These are phyloP conservation scores for Pezicula rhizophila DNA, from an alignment of 2,329 filamentous ascomycete species.

Conservation along the genomic window DNA sequence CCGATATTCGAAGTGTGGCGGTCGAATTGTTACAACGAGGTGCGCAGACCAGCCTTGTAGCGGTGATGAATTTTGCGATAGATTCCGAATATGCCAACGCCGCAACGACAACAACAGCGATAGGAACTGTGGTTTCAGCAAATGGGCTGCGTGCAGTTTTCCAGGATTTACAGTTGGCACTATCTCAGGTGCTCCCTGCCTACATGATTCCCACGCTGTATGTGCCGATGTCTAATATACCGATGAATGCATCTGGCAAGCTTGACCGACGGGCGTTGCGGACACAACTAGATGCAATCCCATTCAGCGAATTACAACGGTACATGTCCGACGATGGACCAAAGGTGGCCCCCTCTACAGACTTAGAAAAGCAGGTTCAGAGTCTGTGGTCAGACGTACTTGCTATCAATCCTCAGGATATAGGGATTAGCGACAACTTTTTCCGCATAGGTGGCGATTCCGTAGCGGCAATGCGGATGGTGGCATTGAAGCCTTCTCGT, in stretches of 20 bases:
- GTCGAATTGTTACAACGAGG: not conserved
- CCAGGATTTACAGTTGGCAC: not conserved
- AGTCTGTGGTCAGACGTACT: constrained; percentile 34
- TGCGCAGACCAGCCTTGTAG: not conserved
- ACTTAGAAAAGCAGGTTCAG: not conserved
- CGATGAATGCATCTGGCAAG: constrained; percentile 10
- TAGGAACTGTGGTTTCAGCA: not conserved
- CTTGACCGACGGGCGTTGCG: constrained; percentile 17
- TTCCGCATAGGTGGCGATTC: constrained; percentile 28
- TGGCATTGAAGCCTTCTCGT: constrained; percentile 25
- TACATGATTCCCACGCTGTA: constrained; percentile 9
- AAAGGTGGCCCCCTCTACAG: not conserved
- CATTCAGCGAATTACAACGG: not conserved
- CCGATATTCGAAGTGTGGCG: not conserved
- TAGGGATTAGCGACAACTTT: constrained; percentile 27
- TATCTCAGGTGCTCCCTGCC: constrained; percentile 5
- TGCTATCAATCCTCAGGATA: constrained; percentile 28
- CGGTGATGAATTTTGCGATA: not conserved
- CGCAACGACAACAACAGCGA: not conserved
- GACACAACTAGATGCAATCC: not conserved
- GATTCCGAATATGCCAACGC: not conserved
- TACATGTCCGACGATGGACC: constrained; percentile 1
- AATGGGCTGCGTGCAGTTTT: constrained; percentile 1
- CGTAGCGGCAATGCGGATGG: constrained; percentile 33
- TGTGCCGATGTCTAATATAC: constrained; percentile 8